Base-by-base conservation (phyloP, 2,329 filamentous ascomycete genomes). In the Pseudogymnoascus sp. region DNA sequence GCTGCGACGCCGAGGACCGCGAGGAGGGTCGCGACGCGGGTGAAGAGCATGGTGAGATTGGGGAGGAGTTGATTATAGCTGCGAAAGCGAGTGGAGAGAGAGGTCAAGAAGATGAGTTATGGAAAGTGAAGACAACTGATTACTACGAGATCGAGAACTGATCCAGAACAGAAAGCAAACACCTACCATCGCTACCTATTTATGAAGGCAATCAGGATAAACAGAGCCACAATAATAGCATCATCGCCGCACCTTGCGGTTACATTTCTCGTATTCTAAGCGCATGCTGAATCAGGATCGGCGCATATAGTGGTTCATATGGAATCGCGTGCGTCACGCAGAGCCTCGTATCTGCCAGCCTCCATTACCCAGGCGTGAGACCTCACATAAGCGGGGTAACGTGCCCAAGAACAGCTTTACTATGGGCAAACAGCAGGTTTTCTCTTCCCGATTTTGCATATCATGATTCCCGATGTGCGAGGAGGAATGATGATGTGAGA, bases 251-350 rank as follows among this genome's bases (percentile, higher is more conserved):
- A 23, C 7, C 25, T 51, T 31, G 48, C 23, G 41, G 48, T 54
- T 54, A 54, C 48, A 31, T 54, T 54, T 54, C 48, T 54, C 48
- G 48, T 54, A 54, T 54, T 54, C 48, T 28, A 54, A 54, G 48
- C 48, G 23, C 19, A 11, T 4, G 14, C 16, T 31, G 25, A 31
- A 54, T 54, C 48, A 54, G 14, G 48, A 54, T 54, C 48, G 48
- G 48, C 48, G 48, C n/a, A 54, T 28, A 54, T 54, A 54, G 48
- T 54, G 48, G 48, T 21, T 16, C 25, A 28, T 54, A 28, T 4
- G 48, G 48, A 31, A 23, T 2, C 11, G 11, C 7, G 11, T 31
- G 48, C 48, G 48, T 54, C 48, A 54, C 48, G 48, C 23, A 54
- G 48, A 54, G 48, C 48, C 48, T 54, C 48, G 48, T 54, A 54